A percentile compares a stretch with the other conserved stretches of the same genome.
These are phyloP conservation scores for Pseudozyma sp. DNA, from an alignment of 1,284 basidiomycete species.

Conservation along the genomic window DNA sequence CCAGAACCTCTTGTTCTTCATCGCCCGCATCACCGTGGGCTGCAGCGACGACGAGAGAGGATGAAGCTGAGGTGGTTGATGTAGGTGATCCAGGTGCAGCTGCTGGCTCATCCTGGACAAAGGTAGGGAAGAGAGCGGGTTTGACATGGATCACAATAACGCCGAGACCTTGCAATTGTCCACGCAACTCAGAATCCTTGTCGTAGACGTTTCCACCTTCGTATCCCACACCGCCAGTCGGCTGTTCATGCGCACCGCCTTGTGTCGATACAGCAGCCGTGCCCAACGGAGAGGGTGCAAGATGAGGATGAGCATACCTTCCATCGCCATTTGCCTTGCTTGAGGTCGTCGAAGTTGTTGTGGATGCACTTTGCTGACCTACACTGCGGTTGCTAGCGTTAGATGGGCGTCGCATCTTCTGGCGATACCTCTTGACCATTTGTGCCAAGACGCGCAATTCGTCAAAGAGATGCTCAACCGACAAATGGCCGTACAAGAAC, in stretches of 20 bases:
- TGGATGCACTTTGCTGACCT: slow-evolving; percentile 1
- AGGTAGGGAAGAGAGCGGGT: slow-evolving; percentile 58
- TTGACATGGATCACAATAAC: slow-evolving; percentile 65
- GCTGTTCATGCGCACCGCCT: slow-evolving; percentile 10
- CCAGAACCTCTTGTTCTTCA: neutral
- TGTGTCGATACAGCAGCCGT: slow-evolving; percentile 33
- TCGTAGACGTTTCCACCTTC: slow-evolving; percentile 47
- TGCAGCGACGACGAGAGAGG: slow-evolving; percentile 9
- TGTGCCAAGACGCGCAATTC: slow-evolving; percentile 57
- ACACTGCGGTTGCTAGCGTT: slow-evolving; percentile 26
- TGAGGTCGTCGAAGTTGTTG: neutral
- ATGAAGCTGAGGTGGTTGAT: slow-evolving; percentile 8
- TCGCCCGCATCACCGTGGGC: slow-evolving; percentile 8
- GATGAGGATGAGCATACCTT: slow-evolving; percentile 17
- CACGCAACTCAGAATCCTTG: slow-evolving; percentile 40
- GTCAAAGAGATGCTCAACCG: slow-evolving; percentile 57
- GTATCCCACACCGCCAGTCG: slow-evolving; percentile 8
- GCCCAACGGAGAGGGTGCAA: slow-evolving; percentile 41
- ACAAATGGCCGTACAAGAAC: slow-evolving; percentile 63
- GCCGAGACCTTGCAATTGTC: slow-evolving; percentile 45
- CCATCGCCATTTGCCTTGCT: slow-evolving; percentile 19
- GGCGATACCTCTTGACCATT: slow-evolving; percentile 46
- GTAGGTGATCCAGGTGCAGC: slow-evolving; percentile 4
- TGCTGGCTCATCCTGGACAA: slow-evolving; percentile 14
- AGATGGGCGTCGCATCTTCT: slow-evolving; percentile 23